Evolutionary conservation across 1,284 basidiomycete genomes (phyloP).

Genomic region (Trametes pubescens): DNA sequence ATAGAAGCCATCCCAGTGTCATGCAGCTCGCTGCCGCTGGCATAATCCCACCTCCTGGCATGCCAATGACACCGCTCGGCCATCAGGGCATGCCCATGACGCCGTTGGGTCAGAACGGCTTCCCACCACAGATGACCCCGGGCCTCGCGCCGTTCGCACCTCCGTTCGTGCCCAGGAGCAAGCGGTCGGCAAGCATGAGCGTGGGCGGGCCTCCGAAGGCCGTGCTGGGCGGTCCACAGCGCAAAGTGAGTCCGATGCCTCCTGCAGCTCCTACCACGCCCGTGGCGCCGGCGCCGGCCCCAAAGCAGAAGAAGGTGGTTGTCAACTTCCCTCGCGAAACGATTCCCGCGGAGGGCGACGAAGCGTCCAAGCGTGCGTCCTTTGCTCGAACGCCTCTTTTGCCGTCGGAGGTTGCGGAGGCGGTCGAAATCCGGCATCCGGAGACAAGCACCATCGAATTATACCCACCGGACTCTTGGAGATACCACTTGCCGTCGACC

Average conservation of each 20-base stretch:
- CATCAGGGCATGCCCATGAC: constrained; percentile 58
- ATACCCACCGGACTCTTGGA: constrained; percentile 70
- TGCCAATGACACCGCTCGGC: constrained; percentile 62
- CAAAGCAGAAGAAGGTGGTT: constrained; percentile 70
- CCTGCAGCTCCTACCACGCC: constrained; percentile 42
- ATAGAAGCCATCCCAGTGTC: constrained; percentile 65
- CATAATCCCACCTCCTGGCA: constrained; percentile 61
- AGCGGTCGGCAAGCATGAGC: constrained; percentile 71
- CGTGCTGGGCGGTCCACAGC: constrained; percentile 75
- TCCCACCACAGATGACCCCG: constrained; percentile 61
- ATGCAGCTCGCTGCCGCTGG: constrained; percentile 63
- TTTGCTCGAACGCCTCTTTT: constrained; percentile 73
- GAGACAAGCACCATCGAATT: constrained; percentile 60
- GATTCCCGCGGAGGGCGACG: constrained; percentile 52
- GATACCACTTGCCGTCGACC: constrained; percentile 62
- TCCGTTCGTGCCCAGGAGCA: constrained; percentile 62
- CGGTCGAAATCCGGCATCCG: constrained; percentile 48
- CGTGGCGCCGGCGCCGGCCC: constrained; percentile 34
- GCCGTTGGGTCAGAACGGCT: constrained; percentile 61
- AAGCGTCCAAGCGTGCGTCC: constrained; percentile 52
- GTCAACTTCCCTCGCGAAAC: constrained; percentile 80
- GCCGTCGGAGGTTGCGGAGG: constrained; percentile 50
- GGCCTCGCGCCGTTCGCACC: constrained; percentile 48
- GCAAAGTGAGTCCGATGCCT: constrained; percentile 75
- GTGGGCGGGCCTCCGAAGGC: constrained; percentile 84